A percentile compares a stretch with the other conserved stretches of the same genome.
Conservation (phyloP, 257 asterid species). For the Verbena officinalis region DNA sequence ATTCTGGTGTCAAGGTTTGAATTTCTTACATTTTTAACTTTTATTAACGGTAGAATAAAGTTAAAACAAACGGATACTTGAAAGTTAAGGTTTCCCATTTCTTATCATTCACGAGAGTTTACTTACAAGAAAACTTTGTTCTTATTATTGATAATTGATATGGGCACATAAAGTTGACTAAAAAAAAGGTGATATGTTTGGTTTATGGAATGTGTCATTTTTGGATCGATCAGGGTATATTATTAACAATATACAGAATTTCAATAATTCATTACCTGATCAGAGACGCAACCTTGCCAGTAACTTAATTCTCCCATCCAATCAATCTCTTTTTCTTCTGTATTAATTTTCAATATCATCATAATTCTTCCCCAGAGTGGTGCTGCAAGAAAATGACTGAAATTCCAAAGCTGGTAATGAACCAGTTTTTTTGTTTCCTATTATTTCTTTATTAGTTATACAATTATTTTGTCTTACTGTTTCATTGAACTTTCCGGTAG, state of each 20-base stretch:
- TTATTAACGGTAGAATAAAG: background rate
- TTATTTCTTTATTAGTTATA: background rate
- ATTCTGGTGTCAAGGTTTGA: constrained; percentile 24
- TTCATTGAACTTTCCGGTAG: constrained; percentile 24
- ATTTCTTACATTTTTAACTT: background rate
- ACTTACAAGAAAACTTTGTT: constrained; percentile 2
- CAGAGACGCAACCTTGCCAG: constrained; percentile 31
- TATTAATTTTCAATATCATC: constrained; percentile 8
- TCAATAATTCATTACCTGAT: constrained; percentile 26
- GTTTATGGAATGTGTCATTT: constrained; percentile 21
- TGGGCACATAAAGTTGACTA: constrained; percentile 40
- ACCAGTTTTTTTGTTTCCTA: constrained; percentile 1
- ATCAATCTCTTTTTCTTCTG: constrained; percentile 12
- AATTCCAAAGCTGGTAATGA: constrained; percentile 45
- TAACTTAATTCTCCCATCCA: constrained; percentile 22
- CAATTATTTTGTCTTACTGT: constrained; percentile 28
- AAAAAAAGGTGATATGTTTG: constrained; percentile 18
- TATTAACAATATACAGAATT: constrained; percentile 31
- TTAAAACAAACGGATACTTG: background rate
- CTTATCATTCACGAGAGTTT: constrained; percentile 27
- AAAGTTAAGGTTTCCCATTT: constrained; percentile 12
- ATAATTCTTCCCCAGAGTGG: background rate
- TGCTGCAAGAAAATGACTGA: constrained; percentile 34
- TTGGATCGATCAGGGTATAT: too few species aligned
- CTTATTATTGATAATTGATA: background rate